Percentiles rank a stretch among this genome's conserved stretches.
These are phyloP conservation scores for Quercus robur DNA, from an alignment of 306 rosid species.

Conservation along the genomic window DNA sequence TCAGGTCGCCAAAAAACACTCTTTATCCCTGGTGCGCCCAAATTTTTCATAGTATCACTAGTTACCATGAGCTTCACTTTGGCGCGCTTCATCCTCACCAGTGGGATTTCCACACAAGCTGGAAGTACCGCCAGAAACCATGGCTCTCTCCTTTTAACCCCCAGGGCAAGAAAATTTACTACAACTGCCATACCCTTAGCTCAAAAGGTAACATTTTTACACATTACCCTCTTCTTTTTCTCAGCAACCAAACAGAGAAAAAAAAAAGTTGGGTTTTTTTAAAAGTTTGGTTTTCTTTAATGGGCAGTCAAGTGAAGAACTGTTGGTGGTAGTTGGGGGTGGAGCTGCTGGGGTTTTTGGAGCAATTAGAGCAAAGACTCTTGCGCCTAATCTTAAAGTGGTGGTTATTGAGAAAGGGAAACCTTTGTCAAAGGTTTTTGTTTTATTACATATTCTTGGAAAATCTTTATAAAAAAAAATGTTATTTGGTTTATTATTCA, in stretches of 20 bases:
- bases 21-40: not conserved
- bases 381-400: conserved; percentile 70
- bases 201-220: conserved; percentile 31
- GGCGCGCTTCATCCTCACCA: conserved; percentile 28
- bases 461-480: not conserved
- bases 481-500: conserved; percentile 6
- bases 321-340: conserved; percentile 82
- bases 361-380: conserved; percentile 81
- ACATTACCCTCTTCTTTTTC: not conserved
- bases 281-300: not conserved
- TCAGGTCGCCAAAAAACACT: too few species aligned
- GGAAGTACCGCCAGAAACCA: not conserved
- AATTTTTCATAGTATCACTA: not conserved
- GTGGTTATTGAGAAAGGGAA: conserved; percentile 72
- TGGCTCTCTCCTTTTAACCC: conserved; percentile 11
- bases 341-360: conserved; percentile 97
- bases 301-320: conserved; percentile 54
- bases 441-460: not conserved
- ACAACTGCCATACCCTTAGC: conserved; percentile 30
- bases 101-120: conserved; percentile 20
- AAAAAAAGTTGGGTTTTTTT: not conserved
- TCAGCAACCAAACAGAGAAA: not conserved
- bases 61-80: conserved; percentile 28
- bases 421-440: conserved; percentile 76
- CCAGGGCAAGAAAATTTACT: conserved; percentile 19